Base-by-base conservation (phyloP, 2,329 filamentous ascomycete genomes). In the Trichoderma polysporum region DNA sequence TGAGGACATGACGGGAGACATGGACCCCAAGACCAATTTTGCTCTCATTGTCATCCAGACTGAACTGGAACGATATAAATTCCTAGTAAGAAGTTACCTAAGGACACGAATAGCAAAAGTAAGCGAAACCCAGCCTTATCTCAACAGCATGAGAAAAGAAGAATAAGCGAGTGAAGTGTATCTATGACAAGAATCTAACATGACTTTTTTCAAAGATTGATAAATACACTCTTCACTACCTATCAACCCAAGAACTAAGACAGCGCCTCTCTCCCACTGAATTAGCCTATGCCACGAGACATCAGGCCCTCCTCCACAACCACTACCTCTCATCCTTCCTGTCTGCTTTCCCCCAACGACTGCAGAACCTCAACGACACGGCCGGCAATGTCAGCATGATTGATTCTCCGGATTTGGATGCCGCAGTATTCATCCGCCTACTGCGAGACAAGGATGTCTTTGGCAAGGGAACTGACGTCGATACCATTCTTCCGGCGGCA, bases 21-120 rank as follows among this genome's bases (percentile, higher is more conserved):
- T 94, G 88, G 93, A 97, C 74, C 91, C 94, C 54, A 93, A 91
- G 78, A 90, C 92, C 70, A 98, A 97, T 77, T 97, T 99, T 77
- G 88, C 89, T 69, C 89, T 98, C 74, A 97, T 97, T 57, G 91
- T 99, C 69, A 89, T 97, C 64, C 95, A 99, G 82, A 98, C 96
- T 7, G 95, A 99, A 80, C 86, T 99, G 64, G 94, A 97, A 77
- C 86, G 95, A 53, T 96, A 92, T 80, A 97, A 97, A 80, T 99
- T 93, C 75, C 84, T 99, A 25, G 86, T 98, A 19, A 86, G 95
- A 68, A 91, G 91, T 70, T 90, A 94, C 71, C 79, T 99, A 66
- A 86, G 96, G 62, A 89, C 91, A 10, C 86, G 95, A n/a, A 89
- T 98, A 66, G 88, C 91, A 63, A 98, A 99, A 86, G 91, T 92